Conservation (phyloP, 768 basidiomycete species). For the Fomitopsis pulvina region DNA sequence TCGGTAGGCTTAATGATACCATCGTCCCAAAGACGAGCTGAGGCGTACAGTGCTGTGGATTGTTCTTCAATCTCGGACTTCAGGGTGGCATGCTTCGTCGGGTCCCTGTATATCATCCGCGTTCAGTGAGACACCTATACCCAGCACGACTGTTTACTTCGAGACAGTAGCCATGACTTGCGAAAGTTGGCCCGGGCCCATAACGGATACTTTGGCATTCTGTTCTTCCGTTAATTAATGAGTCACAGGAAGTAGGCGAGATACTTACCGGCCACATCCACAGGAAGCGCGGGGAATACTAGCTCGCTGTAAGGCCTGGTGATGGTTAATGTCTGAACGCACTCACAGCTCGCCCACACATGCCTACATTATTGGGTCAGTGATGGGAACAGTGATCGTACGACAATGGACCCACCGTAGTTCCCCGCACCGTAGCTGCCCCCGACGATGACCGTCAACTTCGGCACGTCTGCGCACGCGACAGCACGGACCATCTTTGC, state of each 20-base stretch:
- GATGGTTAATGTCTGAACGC: conserved; percentile 1
- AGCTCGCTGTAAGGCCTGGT: conserved; percentile 1
- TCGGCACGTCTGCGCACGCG: conserved; percentile 90
- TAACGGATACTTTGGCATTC: conserved; percentile 92
- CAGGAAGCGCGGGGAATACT: conserved; percentile 92
- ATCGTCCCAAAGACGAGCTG: conserved; percentile 92
- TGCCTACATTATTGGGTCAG: conserved; percentile 44
- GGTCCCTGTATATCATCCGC: conserved; percentile 48
- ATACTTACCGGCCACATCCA: conserved; percentile 95
- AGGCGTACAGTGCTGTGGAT: conserved; percentile 82
- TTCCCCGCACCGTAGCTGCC: conserved; percentile 95
- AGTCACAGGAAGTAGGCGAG: not conserved
- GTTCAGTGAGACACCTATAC: not conserved
- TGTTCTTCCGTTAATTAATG: conserved; percentile 21
- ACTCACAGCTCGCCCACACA: conserved; percentile 89
- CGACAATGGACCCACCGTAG: conserved; percentile 53
- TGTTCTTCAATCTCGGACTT: conserved; percentile 84
- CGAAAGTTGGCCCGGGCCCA: conserved; percentile 91
- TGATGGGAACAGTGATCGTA: not conserved
- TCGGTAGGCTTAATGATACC: conserved; percentile 87
- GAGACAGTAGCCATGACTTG: conserved; percentile 91
- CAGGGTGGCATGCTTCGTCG: conserved; percentile 65
- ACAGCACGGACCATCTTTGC: conserved; percentile 98
- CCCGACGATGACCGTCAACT: conserved; percentile 88
- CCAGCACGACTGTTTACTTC: conserved; percentile 39